phyloP scores from a whole-genome alignment of 352 stramenopile genomes.

The Chrysophaeum taylorii region DNA sequence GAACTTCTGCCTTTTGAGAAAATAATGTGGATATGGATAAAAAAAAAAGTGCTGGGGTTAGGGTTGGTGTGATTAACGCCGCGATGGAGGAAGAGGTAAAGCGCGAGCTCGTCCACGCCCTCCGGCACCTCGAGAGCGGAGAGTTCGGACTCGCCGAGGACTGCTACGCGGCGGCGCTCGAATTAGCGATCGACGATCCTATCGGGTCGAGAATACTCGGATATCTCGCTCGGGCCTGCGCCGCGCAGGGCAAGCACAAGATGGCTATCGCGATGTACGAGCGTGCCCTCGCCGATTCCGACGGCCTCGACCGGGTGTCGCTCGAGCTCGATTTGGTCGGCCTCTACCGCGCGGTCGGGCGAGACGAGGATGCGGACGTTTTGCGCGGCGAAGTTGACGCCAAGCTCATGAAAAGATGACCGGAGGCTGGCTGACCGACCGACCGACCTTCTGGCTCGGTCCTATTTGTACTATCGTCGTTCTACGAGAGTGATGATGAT shows the following conservation, averaged over 20 bases:
- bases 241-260: conserved; percentile 1
- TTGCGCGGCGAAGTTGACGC: neutral
- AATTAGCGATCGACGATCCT: neutral
- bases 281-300: neutral
- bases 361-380: neutral
- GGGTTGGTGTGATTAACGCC: too few relatives aligned
- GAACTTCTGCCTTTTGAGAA: too few relatives aligned
- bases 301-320: neutral
- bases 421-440: too few relatives aligned
- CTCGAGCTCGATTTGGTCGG: neutral
- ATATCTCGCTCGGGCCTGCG: conserved; percentile 1
- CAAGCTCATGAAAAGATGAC: too few relatives aligned
- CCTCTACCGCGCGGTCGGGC: neutral
- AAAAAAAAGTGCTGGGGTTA: too few relatives aligned
- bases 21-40: too few relatives aligned
- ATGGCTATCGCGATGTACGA: conserved; percentile 13
- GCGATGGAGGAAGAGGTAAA: too few relatives aligned
- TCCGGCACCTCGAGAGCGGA: neutral
- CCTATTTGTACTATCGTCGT: too few relatives aligned
- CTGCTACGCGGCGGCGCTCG: conserved; percentile 12
- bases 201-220: neutral
- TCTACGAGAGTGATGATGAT: too few relatives aligned
- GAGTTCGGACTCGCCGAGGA: neutral
- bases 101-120: conserved; percentile 3
- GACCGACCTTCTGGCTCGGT: too few relatives aligned